Evolutionary conservation across 2,329 filamentous ascomycete species (phyloP).

Genomic region (Cytospora paraplurivora): DNA sequence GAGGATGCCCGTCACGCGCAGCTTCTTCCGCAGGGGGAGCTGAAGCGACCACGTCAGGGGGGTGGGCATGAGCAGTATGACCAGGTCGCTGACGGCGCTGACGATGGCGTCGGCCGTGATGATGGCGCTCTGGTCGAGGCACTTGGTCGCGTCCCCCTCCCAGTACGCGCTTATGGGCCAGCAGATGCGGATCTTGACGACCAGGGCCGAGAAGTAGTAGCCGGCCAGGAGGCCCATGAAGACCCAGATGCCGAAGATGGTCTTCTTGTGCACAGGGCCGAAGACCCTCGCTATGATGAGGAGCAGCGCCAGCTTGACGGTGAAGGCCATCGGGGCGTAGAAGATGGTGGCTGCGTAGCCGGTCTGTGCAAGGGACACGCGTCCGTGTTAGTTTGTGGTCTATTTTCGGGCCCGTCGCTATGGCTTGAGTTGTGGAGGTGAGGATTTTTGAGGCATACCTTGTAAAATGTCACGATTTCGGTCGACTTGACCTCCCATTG

Average conservation of each 20-base stretch:
- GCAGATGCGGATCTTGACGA: conserved; percentile 47
- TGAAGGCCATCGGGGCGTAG: conserved; percentile 47
- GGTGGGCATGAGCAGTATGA: conserved; percentile 21
- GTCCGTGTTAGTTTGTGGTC: not conserved
- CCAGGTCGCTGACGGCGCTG: conserved; percentile 20
- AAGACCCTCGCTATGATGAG: conserved; percentile 48
- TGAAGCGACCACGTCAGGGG: conserved; percentile 38
- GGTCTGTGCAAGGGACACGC: conserved; percentile 32
- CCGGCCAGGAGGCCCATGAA: conserved; percentile 41
- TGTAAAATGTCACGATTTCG: conserved; percentile 39
- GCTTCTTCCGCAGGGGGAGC: conserved; percentile 35
- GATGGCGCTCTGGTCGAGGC: conserved; percentile 41
- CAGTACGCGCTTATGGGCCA: conserved; percentile 46
- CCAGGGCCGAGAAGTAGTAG: conserved; percentile 45
- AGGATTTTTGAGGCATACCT: conserved; percentile 33
- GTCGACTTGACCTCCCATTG: conserved; percentile 37
- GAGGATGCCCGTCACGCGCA: conserved; percentile 37
- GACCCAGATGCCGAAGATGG: conserved; percentile 42
- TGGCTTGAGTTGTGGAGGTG: not conserved
- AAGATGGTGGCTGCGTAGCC: conserved; percentile 48
- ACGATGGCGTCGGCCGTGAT: conserved; percentile 37
- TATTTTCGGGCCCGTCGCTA: too few relatives aligned
- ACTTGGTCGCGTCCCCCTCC: conserved; percentile 36
- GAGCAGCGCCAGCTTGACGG: conserved; percentile 47
- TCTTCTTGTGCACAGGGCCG: conserved; percentile 42